Evolutionary conservation across 2,329 filamentous ascomycete species (phyloP), one percentile per base, ranked within the genome.

Genomic region (Ophiosphaerella narmari): DNA sequence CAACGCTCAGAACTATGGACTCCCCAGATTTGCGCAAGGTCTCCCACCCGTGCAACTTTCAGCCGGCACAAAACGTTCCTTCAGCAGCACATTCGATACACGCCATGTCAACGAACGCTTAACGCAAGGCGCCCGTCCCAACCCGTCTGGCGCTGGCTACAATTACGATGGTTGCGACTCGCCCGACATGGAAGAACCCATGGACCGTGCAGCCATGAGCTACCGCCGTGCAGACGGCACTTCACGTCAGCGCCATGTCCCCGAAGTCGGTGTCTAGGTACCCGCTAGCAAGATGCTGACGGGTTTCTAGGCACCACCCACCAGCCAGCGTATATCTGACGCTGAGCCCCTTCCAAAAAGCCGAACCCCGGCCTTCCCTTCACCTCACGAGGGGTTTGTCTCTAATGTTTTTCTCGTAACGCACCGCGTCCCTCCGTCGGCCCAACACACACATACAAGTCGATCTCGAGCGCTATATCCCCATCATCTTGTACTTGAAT

Each of bases 151-250:
- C 21, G 54, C 67, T 13, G 59, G 57, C 29, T 71, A 73, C 48
- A 62, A 43, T 9, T 71, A 71, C 55, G 71, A 72, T 23, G 60
- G 47, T 2, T 68, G 68, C 54, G 68, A 72, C 39, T 65, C 56
- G 32, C 69, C 71, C 11, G 75, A 77, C 47, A 71, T 71, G 63
- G 74, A 75, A 47, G 74, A 75, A 42, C 57, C 69, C 40, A 64
- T 71, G 70, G 63, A 74, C 42, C 58, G 67, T 38, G 54, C 65
- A 47, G 65, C 72, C 44, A 78, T 79, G 76, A 74, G 70, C 54
- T 80, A 80, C 56, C 71, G 76, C 36, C 72, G 77, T 33, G 77
- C 77, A 35, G 76, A 79, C 53, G 77, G 77, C 46, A 75, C 73
- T 8, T 67, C 71, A 46, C 67, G 71, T 43, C 70, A 68, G 50